Conservation (phyloP, 2,329 filamentous ascomycete species). For the Xylaria digitata region DNA sequence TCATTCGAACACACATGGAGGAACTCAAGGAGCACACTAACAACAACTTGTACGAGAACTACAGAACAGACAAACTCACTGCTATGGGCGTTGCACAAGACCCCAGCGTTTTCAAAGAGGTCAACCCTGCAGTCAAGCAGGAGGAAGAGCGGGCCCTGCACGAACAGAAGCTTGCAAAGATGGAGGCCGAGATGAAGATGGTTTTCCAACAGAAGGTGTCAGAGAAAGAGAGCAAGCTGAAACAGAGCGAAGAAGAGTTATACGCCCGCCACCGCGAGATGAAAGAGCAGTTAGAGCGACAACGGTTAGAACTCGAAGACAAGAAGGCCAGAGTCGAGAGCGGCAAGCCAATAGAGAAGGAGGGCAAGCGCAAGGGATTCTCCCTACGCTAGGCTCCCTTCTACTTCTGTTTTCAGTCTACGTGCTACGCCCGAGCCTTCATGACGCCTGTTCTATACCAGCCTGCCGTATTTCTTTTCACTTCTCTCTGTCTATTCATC, state of each 20-base stretch:
- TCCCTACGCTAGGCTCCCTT: constrained; percentile 82
- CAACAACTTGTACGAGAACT: constrained; percentile 99
- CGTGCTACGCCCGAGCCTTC: constrained; percentile 67
- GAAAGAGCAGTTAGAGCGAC: constrained; percentile 98
- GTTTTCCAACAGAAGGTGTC: constrained; percentile 99
- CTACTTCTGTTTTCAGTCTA: constrained; percentile 50
- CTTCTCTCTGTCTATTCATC: constrained; percentile 53
- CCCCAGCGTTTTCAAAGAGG: constrained; percentile 99
- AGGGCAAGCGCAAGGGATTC: constrained; percentile 99
- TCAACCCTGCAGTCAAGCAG: constrained; percentile 99
- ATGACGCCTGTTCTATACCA: constrained; percentile 71
- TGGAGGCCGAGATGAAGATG: constrained; percentile 99
- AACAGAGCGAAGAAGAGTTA: constrained; percentile 98
- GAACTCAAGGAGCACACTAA: constrained; percentile 99
- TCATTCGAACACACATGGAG: constrained; percentile 99
- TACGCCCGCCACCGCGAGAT: constrained; percentile 99
- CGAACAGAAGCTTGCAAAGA: constrained; percentile 99
- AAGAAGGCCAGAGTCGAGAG: constrained; percentile 97
- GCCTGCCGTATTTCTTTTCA: constrained; percentile 61
- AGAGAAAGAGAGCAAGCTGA: constrained; percentile 99
- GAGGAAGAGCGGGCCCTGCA: constrained; percentile 98
- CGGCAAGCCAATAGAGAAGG: constrained; percentile 94
- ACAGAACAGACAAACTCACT: constrained; percentile 99
- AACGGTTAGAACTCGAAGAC: constrained; percentile 94
- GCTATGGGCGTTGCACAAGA: constrained; percentile 99